Evolutionary conservation across 1,284 basidiomycete species (phyloP).

Genomic region (Cerioporus squamosus): DNA sequence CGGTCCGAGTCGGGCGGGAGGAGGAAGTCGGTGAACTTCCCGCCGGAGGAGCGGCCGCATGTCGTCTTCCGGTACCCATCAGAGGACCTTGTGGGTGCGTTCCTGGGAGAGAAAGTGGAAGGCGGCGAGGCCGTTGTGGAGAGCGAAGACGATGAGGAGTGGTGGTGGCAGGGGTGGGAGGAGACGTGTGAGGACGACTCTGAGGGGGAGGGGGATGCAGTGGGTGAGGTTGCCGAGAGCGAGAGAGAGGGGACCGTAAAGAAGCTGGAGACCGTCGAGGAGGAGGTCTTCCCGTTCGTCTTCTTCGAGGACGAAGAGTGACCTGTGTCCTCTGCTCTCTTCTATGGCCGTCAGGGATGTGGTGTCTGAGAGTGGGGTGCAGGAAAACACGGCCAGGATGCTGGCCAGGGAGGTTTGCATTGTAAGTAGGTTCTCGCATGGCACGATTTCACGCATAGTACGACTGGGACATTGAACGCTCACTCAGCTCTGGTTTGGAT

Average conservation of each 20-base stretch:
- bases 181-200: slow-evolving; percentile 24
- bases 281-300: not conserved
- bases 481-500: not conserved
- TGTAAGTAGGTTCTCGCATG: not conserved
- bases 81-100: slow-evolving; percentile 21
- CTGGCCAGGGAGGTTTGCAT: too few species aligned
- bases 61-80: slow-evolving; percentile 31
- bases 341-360: too few species aligned
- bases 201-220: slow-evolving; percentile 5
- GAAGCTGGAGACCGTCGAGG: not conserved
- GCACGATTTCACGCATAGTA: not conserved
- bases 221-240: not conserved
- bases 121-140: not conserved
- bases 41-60: slow-evolving; percentile 18
- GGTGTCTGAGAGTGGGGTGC: not conserved
- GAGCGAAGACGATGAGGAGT: slow-evolving; percentile 18
- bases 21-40: slow-evolving; percentile 29
- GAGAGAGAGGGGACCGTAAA: not conserved
- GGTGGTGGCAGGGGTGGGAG: slow-evolving; percentile 33
- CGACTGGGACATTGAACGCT: slow-evolving; percentile 3
- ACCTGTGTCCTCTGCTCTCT: not conserved
- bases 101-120: slow-evolving; percentile 12
- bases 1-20: slow-evolving; percentile 5
- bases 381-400: not conserved
- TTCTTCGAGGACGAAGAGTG: slow-evolving; percentile 3